phyloP scores from a whole-genome alignment of 495 filamentous ascomycete genomes.

The Xylaria acuta region DNA sequence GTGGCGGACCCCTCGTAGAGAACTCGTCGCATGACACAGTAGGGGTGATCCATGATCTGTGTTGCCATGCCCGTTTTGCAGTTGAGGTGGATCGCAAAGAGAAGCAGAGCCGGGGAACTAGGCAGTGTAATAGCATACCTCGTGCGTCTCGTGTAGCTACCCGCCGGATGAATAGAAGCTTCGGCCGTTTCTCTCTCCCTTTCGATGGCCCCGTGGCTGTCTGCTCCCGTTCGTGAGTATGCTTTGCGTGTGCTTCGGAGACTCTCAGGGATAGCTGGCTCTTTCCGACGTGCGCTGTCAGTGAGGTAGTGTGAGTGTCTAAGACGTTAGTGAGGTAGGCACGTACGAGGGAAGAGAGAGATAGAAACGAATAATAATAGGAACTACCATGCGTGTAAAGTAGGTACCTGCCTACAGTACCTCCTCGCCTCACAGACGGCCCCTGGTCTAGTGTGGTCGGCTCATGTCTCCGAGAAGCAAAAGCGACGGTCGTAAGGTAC shows the following conservation, averaged over 20 bases:
- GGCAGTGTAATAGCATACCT: constrained; percentile 38
- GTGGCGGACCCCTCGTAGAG: constrained; percentile 61
- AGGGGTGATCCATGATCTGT: constrained; percentile 34
- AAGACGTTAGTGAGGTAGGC: constrained; percentile 24
- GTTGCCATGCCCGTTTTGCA: constrained; percentile 28
- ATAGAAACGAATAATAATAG: constrained; percentile 22
- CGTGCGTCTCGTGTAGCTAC: constrained; percentile 40
- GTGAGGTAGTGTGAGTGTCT: constrained; percentile 23
- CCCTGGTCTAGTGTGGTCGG: constrained; percentile 26
- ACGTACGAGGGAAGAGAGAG: constrained; percentile 20
- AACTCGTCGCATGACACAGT: constrained; percentile 38
- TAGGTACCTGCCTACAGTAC: constrained; percentile 14
- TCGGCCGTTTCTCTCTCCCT: constrained; percentile 17
- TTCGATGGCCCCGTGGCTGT: not conserved
- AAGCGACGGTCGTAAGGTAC: constrained; percentile 26
- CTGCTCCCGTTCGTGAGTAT: not conserved
- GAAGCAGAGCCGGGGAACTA: constrained; percentile 33
- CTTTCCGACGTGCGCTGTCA: constrained; percentile 15
- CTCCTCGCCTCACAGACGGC: constrained; percentile 1
- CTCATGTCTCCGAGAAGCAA: constrained; percentile 30
- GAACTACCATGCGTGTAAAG: constrained; percentile 14
- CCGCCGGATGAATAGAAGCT: constrained; percentile 28
- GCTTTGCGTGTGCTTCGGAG: constrained; percentile 12
- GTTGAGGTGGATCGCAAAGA: constrained; percentile 21
- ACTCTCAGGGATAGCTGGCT: not conserved